Evolutionary conservation across 768 basidiomycete genomes (phyloP), one percentile per base, ranked within the genome.

Genomic region (Hypholoma sublateritium): DNA sequence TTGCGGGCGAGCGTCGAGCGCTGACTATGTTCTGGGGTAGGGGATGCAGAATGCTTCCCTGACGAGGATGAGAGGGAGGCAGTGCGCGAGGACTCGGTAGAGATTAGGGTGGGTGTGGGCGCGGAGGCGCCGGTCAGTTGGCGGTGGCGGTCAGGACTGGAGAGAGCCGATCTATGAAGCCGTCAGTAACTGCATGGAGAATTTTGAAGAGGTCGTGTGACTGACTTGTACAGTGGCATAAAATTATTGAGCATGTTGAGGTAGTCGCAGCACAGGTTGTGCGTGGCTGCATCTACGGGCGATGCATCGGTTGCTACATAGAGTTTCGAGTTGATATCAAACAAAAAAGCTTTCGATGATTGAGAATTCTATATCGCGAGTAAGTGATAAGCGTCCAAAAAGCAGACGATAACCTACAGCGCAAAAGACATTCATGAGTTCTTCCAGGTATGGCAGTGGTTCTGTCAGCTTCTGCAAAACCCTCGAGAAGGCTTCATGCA

Each of bases 301-400:
- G 91, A 93, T 16, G 88, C 87, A 65, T 98, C 96, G 11, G 95
- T 95, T 11, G 95, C 95, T n/a, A 98, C 80, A 66, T 95, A 95
- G 24, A 97, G 75, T 48, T 92, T 81, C 21, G 93, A 93, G 4
- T 79, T 79, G 16, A 84, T 86, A 67, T 98, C 95, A 63, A 96
- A 98, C 13, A 98, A 73, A 68, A 95, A 98, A 0, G 94, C 92
- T 69, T 98, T 98, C 36, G 92, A 87, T 28, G 95, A 90, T 65
- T 91, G 91, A 2, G 91, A 95, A 59, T 93, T 93, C 93, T 96
- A 62, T 16, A 50, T 32, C 12, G 25, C 47, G 42, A 3, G 36
- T 34, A 25, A 46, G 24, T n/a, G 39, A 21, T n/a, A 36, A 49
- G 22, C 36, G 45, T 13, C 24, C 24, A 37, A 24, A 55, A 47